Conservation (phyloP, 306 rosid species). For the Alnus rubra region DNA sequence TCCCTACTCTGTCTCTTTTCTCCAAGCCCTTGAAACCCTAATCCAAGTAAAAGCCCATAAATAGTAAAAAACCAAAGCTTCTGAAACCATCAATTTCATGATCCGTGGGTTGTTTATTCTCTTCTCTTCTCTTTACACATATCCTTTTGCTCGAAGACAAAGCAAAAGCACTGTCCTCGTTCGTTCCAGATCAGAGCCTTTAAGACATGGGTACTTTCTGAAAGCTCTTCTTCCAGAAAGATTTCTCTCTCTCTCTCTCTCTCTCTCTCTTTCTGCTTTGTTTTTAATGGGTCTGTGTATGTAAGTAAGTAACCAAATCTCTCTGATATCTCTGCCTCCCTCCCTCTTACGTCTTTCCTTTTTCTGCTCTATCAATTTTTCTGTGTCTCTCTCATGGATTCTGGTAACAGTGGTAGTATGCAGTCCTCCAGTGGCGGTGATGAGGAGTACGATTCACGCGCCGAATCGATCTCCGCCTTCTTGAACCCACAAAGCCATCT, state of each 20-base stretch:
- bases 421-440: constrained; percentile 93
- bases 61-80: constrained; percentile 24
- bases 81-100: constrained; percentile 35
- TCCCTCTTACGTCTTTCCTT: constrained; percentile 33
- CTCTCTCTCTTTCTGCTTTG: background rate
- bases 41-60: constrained; percentile 10
- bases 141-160: constrained; percentile 33
- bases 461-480: constrained; percentile 56
- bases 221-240: constrained; percentile 27
- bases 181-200: constrained; percentile 43
- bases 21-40: constrained; percentile 49
- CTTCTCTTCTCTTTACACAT: constrained; percentile 33
- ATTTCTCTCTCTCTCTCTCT: constrained; percentile 8
- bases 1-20: background rate
- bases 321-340: constrained; percentile 21
- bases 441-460: constrained; percentile 86
- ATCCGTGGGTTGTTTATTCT: constrained; percentile 44
- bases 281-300: constrained; percentile 34
- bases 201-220: constrained; percentile 36
- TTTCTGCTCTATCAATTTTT: background rate
- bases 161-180: constrained; percentile 42
- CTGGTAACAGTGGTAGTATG: constrained; percentile 80
- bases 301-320: constrained; percentile 24
- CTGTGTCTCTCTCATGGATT: constrained; percentile 56
- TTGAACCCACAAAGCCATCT: constrained; percentile 34